Conservation (phyloP, 2,329 filamentous ascomycete genomes). For the Scopulariopsis brevicaulis region DNA sequence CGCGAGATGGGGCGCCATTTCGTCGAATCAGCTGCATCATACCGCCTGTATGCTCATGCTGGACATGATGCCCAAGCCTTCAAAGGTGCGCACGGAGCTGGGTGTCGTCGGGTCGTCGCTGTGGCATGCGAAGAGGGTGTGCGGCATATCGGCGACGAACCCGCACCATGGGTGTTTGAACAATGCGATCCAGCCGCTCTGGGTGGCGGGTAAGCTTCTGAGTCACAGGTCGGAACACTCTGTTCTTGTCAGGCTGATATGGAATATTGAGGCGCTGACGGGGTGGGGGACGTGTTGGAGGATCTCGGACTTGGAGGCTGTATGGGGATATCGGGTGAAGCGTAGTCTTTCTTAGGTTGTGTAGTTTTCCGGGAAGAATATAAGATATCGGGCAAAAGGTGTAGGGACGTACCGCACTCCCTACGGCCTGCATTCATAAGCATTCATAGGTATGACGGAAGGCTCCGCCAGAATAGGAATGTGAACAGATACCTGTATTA, state of each 20-base stretch:
- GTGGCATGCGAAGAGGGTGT: conserved; percentile 45
- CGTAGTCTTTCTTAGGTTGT: conserved; percentile 1
- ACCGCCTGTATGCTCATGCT: conserved; percentile 42
- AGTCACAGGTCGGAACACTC: conserved; percentile 34
- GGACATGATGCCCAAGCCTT: conserved; percentile 22
- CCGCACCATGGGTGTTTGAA: conserved; percentile 42
- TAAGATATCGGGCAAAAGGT: no score
- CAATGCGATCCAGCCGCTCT: conserved; percentile 46
- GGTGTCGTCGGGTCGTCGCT: conserved; percentile 25
- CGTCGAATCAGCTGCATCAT: conserved; percentile 45
- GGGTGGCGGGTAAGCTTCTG: conserved; percentile 41
- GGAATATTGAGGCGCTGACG: conserved; percentile 36
- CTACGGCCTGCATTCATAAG: no score
- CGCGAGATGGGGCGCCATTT: conserved; percentile 41
- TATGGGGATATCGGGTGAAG: conserved; percentile 23
- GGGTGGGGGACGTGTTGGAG: conserved; percentile 43
- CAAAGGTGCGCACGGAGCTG: conserved; percentile 5
- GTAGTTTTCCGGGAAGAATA: no score
- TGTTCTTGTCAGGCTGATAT: conserved; percentile 28
- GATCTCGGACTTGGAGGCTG: conserved; percentile 34
- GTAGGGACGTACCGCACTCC: no score
- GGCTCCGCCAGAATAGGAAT: no score
- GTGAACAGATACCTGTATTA: no score
- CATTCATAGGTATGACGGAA: no score
- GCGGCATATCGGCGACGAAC: conserved; percentile 44